Evolutionary conservation across 345 rosid species (phyloP).

Genomic region (Citrus cavaleriei): DNA sequence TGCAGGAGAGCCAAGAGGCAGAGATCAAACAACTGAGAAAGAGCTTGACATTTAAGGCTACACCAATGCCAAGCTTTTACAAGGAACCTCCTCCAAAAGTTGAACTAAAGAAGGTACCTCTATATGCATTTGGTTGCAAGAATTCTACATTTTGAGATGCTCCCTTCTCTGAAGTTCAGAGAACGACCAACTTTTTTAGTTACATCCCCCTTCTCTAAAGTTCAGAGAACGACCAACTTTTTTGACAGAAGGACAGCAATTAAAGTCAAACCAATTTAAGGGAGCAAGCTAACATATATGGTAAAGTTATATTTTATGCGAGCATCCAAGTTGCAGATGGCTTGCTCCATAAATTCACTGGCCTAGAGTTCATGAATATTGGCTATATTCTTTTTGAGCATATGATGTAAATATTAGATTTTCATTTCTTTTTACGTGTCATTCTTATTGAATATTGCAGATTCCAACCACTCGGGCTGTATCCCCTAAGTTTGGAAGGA

Average conservation of each 20-base stretch:
- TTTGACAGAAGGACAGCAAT: background rate
- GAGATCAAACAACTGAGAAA: slow-evolving; percentile 88
- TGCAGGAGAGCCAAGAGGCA: slow-evolving; percentile 89
- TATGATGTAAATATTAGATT: background rate
- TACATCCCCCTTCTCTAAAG: background rate
- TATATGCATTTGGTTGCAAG: background rate
- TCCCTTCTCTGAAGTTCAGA: slow-evolving; percentile 1
- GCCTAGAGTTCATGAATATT: background rate
- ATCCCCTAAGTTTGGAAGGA: slow-evolving; percentile 94
- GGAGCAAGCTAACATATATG: background rate
- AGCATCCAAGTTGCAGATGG: background rate
- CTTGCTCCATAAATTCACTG: background rate
- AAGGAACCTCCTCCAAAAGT: slow-evolving; percentile 91
- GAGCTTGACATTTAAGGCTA: slow-evolving; percentile 89
- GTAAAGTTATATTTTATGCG: background rate
- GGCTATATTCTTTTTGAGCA: background rate
- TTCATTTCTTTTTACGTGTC: background rate
- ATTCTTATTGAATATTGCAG: slow-evolving; percentile 25
- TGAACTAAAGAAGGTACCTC: slow-evolving; percentile 87
- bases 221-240: background rate
- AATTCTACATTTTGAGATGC: background rate
- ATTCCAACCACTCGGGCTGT: slow-evolving; percentile 84
- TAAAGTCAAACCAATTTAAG: background rate
- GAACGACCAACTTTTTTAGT: background rate
- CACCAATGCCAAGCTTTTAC: slow-evolving; percentile 95